These are phyloP conservation scores for Lichtheimia hyalospora DNA, from an alignment of 371 early-diverging fungal species.

Conservation along the genomic window DNA sequence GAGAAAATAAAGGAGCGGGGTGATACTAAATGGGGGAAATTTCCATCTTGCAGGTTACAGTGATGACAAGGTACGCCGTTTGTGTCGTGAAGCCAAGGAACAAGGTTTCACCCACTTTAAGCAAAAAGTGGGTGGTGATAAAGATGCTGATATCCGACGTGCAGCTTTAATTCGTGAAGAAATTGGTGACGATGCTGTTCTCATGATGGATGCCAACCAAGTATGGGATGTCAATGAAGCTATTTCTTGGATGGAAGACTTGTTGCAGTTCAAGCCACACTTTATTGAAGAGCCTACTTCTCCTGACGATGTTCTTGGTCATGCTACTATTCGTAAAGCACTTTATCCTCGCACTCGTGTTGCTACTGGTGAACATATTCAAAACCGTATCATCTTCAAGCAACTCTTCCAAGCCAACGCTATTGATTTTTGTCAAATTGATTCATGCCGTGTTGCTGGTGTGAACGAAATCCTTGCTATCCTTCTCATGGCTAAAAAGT, in stretches of 20 bases:
- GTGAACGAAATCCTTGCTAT: constrained; percentile 54
- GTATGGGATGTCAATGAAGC: constrained; percentile 60
- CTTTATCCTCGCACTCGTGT: constrained; percentile 46
- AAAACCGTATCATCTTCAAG: constrained; percentile 54
- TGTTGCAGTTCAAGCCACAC: constrained; percentile 50
- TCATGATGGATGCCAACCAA: constrained; percentile 63
- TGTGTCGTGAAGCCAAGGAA: constrained; percentile 43
- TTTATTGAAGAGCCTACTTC: constrained; percentile 59
- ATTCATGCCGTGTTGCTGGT: constrained; percentile 52
- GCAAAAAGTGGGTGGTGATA: constrained; percentile 54
- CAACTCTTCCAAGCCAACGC: constrained; percentile 53
- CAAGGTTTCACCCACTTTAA: constrained; percentile 50
- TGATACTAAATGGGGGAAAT: background rate
- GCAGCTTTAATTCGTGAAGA: constrained; percentile 53
- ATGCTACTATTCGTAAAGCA: constrained; percentile 52
- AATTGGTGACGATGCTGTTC: constrained; percentile 45
- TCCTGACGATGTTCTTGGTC: constrained; percentile 54
- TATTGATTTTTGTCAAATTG: constrained; percentile 55
- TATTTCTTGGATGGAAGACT: constrained; percentile 53
- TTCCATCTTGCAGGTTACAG: constrained; percentile 35
- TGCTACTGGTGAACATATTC: constrained; percentile 56
- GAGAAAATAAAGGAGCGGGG: background rate
- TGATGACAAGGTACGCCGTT: constrained; percentile 46
- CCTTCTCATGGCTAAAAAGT: constrained; percentile 52
- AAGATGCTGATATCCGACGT: constrained; percentile 45